A percentile compares a stretch with the other conserved stretches of the same genome.
phyloP scores from a whole-genome alignment of 2,329 filamentous ascomycete genomes.

The Phoma herbarum region DNA sequence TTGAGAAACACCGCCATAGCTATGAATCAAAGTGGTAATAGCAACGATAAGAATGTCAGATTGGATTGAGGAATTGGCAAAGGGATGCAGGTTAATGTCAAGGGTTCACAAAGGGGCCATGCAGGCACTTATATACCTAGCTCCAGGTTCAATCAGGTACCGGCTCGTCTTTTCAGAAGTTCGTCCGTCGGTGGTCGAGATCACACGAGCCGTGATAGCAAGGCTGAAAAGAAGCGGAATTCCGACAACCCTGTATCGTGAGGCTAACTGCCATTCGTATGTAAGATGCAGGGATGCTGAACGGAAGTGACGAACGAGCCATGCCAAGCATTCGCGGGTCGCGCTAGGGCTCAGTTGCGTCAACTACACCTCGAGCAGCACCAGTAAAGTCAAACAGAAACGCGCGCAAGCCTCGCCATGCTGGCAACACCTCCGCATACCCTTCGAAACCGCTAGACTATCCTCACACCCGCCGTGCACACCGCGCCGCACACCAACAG shows the following conservation, averaged over 20 bases:
- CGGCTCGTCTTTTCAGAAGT: not conserved
- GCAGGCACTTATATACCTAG: constrained; percentile 6
- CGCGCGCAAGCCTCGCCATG: constrained; percentile 43
- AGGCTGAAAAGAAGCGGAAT: not conserved
- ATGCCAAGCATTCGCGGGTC: constrained; percentile 8
- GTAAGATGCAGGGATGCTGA: constrained; percentile 4
- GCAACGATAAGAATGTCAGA: not conserved
- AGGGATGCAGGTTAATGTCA: not conserved
- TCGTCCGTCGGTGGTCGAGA: not conserved
- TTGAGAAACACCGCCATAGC: constrained; percentile 35
- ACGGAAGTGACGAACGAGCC: constrained; percentile 9
- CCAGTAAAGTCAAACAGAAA: constrained; percentile 29
- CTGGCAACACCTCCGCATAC: constrained; percentile 30
- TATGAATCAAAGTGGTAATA: not conserved
- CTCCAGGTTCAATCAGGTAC: not conserved
- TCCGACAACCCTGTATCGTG: not conserved
- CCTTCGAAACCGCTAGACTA: constrained; percentile 34
- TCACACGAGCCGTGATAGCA: not conserved
- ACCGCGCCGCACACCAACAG: constrained; percentile 8
- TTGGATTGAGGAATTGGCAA: not conserved
- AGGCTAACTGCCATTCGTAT: constrained; percentile 11
- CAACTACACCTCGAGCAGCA: constrained; percentile 15
- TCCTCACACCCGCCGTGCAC: constrained; percentile 11
- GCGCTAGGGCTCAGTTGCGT: constrained; percentile 10
- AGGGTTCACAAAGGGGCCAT: not conserved